Conservation (phyloP, 306 rosid species). For the Dalbergia oliveri region DNA sequence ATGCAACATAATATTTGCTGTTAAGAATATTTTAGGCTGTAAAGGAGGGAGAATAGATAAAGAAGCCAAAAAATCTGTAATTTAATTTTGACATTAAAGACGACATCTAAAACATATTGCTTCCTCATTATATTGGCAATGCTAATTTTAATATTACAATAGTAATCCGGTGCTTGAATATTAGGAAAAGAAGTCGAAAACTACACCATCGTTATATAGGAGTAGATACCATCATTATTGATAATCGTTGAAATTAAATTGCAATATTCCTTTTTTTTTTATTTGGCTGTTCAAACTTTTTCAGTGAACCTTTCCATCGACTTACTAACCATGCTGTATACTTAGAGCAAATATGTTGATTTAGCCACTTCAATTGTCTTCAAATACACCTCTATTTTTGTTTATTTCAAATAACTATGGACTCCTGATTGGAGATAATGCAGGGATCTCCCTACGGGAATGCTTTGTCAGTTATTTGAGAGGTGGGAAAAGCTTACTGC, state of each 20-base stretch:
- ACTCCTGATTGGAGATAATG: conserved; percentile 47
- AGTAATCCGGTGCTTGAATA: conserved; percentile 1
- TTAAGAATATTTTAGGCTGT: conserved; percentile 27
- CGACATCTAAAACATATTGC: conserved; percentile 8
- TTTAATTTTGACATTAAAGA: conserved; percentile 2
- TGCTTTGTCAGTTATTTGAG: conserved; percentile 66
- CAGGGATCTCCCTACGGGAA: conserved; percentile 81
- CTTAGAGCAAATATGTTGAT: neutral
- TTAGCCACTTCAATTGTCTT: conserved; percentile 22
- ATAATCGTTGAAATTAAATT: conserved; percentile 27
- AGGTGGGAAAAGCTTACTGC: conserved; percentile 74
- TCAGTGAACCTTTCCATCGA: neutral
- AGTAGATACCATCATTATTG: neutral
- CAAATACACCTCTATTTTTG: conserved; percentile 4
- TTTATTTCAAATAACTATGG: conserved; percentile 26
- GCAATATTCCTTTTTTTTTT: conserved; percentile 16
- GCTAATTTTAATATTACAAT: neutral
- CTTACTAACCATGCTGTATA: neutral
- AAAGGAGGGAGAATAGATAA: conserved; percentile 34
- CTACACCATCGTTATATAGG: neutral
- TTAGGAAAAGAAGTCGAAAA: conserved; percentile 30
- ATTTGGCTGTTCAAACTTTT: conserved; percentile 8
- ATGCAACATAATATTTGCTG: conserved; percentile 9
- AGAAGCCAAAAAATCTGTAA: conserved; percentile 23
- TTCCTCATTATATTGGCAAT: conserved; percentile 30